phyloP scores from a whole-genome alignment of 805 yeast species.

The Yarrowia porcina region DNA sequence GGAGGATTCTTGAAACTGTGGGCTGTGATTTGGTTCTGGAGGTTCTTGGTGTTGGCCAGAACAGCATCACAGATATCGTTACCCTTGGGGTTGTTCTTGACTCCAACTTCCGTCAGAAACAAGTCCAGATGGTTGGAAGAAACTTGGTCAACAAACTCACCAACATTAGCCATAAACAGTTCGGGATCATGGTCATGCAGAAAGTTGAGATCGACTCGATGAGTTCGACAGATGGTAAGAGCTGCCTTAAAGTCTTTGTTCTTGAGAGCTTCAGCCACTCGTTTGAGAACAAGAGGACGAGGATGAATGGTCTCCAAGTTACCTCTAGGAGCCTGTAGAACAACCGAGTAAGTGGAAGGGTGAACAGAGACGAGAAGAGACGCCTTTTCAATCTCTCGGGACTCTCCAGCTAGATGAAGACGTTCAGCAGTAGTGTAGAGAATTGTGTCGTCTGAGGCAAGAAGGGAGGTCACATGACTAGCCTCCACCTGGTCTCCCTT shows the following conservation, averaged over 20 bases:
- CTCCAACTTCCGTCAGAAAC: conserved; percentile 55
- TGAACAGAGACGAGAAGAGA: conserved; percentile 76
- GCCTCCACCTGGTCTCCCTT: conserved; percentile 58
- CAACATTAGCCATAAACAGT: conserved; percentile 60
- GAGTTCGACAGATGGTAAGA: conserved; percentile 78
- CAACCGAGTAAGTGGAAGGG: conserved; percentile 78
- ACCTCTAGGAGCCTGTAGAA: conserved; percentile 93
- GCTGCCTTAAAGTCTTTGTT: conserved; percentile 64
- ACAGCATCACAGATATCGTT: conserved; percentile 75
- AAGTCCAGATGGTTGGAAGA: conserved; percentile 75
- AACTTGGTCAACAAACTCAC: conserved; percentile 65
- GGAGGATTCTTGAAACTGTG: conserved; percentile 91
- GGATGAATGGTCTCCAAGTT: conserved; percentile 93
- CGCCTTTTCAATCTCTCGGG: conserved; percentile 87
- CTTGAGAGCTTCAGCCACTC: conserved; percentile 68
- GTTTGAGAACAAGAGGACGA: conserved; percentile 82
- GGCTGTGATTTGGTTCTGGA: conserved; percentile 82
- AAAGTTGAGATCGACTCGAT: conserved; percentile 86
- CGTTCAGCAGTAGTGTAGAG: conserved; percentile 87
- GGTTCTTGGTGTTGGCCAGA: conserved; percentile 51
- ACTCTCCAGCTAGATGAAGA: conserved; percentile 79
- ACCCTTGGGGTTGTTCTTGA: conserved; percentile 44
- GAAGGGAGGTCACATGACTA: conserved; percentile 77
- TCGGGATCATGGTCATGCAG: conserved; percentile 82
- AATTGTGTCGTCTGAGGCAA: conserved; percentile 66